Evolutionary conservation across 1,139 yeast species (phyloP).

Genomic region (Hyphopichia pseudoburtonii): DNA sequence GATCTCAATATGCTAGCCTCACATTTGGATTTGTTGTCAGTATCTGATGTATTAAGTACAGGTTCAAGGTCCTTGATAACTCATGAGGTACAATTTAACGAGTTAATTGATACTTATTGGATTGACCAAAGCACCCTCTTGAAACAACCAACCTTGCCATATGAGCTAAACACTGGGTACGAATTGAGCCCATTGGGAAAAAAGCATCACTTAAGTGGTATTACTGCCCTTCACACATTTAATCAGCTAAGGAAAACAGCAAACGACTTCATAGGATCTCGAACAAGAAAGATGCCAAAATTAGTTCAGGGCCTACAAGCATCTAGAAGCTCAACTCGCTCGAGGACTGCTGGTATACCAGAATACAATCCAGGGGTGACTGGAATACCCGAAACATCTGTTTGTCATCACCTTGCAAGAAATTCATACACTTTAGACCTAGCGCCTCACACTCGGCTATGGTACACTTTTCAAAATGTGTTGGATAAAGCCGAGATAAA

Average conservation of each 20-base stretch:
- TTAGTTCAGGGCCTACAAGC: conserved; percentile 14
- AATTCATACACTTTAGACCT: conserved; percentile 27
- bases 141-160: conserved; percentile 24
- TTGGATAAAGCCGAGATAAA: conserved; percentile 27
- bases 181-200: conserved; percentile 13
- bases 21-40: conserved; percentile 35
- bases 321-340: conserved; percentile 17
- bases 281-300: conserved; percentile 24
- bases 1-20: conserved; percentile 9
- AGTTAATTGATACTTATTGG: conserved; percentile 33
- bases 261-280: conserved; percentile 22
- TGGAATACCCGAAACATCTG: conserved; percentile 28
- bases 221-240: too few species aligned
- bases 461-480: conserved; percentile 34
- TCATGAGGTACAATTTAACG: conserved; percentile 36
- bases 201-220: too few species aligned
- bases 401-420: conserved; percentile 17
- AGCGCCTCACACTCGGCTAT: conserved; percentile 33
- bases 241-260: conserved; percentile 1
- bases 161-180: conserved; percentile 38
- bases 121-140: conserved; percentile 25
- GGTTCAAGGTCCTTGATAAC: conserved; percentile 35
- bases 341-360: conserved; percentile 1
- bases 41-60: conserved; percentile 35
- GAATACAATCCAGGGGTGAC: conserved; percentile 14